These are phyloP conservation scores for Penicillium tannophilum DNA, from an alignment of 495 filamentous ascomycete genomes.

Conservation along the genomic window DNA sequence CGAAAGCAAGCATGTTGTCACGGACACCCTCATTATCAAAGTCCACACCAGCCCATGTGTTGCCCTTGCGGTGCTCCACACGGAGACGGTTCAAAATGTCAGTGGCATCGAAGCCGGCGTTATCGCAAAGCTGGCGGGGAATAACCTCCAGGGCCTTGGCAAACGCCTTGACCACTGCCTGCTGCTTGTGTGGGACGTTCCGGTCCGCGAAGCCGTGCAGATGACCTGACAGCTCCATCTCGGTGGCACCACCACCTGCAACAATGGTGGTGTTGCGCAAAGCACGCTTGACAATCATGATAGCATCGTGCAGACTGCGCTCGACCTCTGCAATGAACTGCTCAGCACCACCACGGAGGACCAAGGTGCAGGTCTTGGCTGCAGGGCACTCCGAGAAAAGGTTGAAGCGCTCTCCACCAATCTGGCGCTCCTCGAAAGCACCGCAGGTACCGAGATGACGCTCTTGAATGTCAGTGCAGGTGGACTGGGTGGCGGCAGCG, in stretches of 20 bases:
- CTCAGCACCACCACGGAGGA: conserved; percentile 93
- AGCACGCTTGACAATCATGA: conserved; percentile 99
- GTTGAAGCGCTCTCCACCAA: conserved; percentile 96
- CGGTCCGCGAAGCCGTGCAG: conserved; percentile 89
- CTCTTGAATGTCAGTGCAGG: conserved; percentile 90
- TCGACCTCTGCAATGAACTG: conserved; percentile 99
- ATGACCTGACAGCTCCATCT: conserved; percentile 96
- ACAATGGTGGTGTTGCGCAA: conserved; percentile 93
- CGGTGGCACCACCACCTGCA: conserved; percentile 88
- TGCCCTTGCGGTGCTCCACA: conserved; percentile 90
- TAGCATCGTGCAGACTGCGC: conserved; percentile 94
- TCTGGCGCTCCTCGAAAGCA: conserved; percentile 91
- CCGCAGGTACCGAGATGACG: conserved; percentile 92
- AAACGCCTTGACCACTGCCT: conserved; percentile 95
- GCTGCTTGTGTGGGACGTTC: conserved; percentile 92
- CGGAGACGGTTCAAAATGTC: conserved; percentile 94
- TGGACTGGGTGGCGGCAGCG: conserved; percentile 88
- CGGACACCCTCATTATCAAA: conserved; percentile 88
- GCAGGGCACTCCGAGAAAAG: conserved; percentile 94
- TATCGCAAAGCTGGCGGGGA: conserved; percentile 95
- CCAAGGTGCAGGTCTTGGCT: conserved; percentile 95
- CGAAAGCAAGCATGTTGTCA: conserved; percentile 90
- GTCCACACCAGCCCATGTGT: conserved; percentile 93
- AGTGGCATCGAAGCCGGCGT: conserved; percentile 96
- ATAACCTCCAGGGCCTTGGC: conserved; percentile 97